Conservation (phyloP, 1,139 yeast genomes). For the Suhomyces kunorum region DNA sequence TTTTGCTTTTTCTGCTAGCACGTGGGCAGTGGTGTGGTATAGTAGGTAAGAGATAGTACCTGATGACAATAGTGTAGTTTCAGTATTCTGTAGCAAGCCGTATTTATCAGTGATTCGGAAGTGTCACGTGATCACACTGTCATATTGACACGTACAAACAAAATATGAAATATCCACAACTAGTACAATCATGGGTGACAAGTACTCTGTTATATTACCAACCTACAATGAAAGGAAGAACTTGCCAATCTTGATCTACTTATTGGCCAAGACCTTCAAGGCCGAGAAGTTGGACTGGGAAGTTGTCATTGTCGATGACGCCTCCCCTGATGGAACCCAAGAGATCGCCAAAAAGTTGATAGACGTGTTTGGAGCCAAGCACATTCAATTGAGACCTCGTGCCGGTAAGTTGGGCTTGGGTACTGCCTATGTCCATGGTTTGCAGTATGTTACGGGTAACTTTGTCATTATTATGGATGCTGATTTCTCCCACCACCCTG, state of each 20-base stretch:
- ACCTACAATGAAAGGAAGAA: constrained; percentile 74
- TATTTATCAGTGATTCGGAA: neutral
- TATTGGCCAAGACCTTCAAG: constrained; percentile 69
- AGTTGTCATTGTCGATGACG: constrained; percentile 76
- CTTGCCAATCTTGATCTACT: constrained; percentile 72
- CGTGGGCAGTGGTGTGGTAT: constrained; percentile 4
- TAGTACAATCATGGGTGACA: constrained; percentile 36
- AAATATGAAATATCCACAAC: neutral
- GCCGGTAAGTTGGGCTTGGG: constrained; percentile 82
- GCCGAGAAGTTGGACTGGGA: constrained; percentile 71
- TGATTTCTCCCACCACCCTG: constrained; percentile 81
- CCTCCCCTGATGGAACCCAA: constrained; percentile 83
- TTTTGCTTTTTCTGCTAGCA: constrained; percentile 2
- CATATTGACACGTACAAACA: constrained; percentile 10
- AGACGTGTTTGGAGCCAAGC: constrained; percentile 61
- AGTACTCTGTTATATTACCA: constrained; percentile 76
- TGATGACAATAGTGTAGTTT: too few species aligned
- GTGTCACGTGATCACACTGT: neutral
- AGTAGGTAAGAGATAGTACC: constrained; percentile 1
- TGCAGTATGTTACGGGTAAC: constrained; percentile 71
- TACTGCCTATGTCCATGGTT: constrained; percentile 80
- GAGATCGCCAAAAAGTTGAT: constrained; percentile 68
- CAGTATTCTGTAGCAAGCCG: too few species aligned
- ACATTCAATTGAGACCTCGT: constrained; percentile 68
- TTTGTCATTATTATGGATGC: constrained; percentile 85